Conservation (phyloP, 306 rosid genomes). For the Prunus fruticosa region DNA sequence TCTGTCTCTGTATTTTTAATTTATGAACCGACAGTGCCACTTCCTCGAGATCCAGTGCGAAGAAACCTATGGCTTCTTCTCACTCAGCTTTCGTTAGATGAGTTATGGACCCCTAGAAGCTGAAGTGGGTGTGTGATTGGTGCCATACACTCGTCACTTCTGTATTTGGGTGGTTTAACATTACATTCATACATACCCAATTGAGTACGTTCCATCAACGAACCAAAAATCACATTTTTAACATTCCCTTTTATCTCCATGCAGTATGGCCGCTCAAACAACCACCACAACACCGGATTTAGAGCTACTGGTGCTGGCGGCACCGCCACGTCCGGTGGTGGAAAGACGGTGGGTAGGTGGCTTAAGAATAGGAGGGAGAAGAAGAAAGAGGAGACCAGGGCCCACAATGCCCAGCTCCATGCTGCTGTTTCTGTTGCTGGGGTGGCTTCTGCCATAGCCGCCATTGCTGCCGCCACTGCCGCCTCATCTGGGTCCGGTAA, state of each 20-base stretch:
- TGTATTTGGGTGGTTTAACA: slow-evolving; percentile 4
- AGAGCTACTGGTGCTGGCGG: slow-evolving; percentile 32
- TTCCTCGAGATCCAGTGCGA: background rate
- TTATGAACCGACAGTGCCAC: background rate
- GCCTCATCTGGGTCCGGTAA: slow-evolving; percentile 47
- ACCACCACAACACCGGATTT: slow-evolving; percentile 30
- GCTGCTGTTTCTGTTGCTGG: slow-evolving; percentile 90
- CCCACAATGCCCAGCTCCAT: slow-evolving; percentile 86
- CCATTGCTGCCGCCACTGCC: slow-evolving; percentile 80
- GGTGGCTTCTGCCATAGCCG: slow-evolving; percentile 82
- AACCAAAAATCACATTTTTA: background rate
- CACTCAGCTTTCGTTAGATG: background rate
- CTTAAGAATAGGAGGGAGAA: slow-evolving; percentile 88
- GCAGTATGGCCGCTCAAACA: slow-evolving; percentile 58
- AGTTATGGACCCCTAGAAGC: slow-evolving; percentile 22
- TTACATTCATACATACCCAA: background rate
- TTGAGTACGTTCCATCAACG: background rate
- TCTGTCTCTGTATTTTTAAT: background rate
- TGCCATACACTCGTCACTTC: background rate
- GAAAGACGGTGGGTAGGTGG: slow-evolving; percentile 94
- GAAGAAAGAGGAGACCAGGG: slow-evolving; percentile 84
- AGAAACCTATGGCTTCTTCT: background rate
- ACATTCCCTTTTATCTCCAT: background rate
- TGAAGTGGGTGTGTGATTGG: slow-evolving; percentile 18
- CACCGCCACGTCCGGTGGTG: slow-evolving; percentile 26